Conservation (phyloP, 2,329 filamentous ascomycete genomes). For the Fonsecaea nubica region DNA sequence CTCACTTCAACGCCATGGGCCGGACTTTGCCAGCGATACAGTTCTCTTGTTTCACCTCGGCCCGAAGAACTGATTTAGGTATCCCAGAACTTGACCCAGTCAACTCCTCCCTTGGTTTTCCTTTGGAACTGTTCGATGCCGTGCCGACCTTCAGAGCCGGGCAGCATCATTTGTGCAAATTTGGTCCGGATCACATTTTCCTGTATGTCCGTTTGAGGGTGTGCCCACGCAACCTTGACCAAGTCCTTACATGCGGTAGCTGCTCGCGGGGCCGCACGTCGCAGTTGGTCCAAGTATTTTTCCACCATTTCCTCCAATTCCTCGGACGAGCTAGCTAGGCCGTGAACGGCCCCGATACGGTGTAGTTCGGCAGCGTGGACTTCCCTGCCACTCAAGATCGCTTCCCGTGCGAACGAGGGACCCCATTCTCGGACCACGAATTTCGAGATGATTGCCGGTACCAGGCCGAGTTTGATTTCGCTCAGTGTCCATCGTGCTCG, state of each 20-base stretch:
- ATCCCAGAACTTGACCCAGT: slow-evolving; percentile 36
- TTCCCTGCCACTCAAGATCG: slow-evolving; percentile 47
- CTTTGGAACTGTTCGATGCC: slow-evolving; percentile 41
- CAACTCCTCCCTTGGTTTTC: slow-evolving; percentile 31
- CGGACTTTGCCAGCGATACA: too few species aligned
- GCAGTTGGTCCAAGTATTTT: slow-evolving; percentile 37
- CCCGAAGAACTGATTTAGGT: too few species aligned
- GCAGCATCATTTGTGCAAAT: slow-evolving; percentile 42
- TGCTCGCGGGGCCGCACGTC: slow-evolving; percentile 41
- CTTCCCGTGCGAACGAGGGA: slow-evolving; percentile 46
- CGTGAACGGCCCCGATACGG: slow-evolving; percentile 38
- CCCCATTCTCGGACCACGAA: slow-evolving; percentile 52
- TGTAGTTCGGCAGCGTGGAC: slow-evolving; percentile 43
- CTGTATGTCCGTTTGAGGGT: slow-evolving; percentile 25
- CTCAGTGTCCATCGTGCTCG: slow-evolving; percentile 44
- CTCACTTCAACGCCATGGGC: too few species aligned
- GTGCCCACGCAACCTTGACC: slow-evolving; percentile 30
- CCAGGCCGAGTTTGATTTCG: slow-evolving; percentile 51
- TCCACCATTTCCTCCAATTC: slow-evolving; percentile 39
- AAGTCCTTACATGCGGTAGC: slow-evolving; percentile 46
- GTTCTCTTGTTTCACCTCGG: too few species aligned
- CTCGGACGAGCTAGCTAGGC: slow-evolving; percentile 40
- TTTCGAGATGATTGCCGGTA: slow-evolving; percentile 50
- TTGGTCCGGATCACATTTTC: slow-evolving; percentile 33
- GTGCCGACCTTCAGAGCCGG: slow-evolving; percentile 36